Conservation (phyloP, 129 eudicot genomes). For the Helichrysum umbraculigerum region DNA sequence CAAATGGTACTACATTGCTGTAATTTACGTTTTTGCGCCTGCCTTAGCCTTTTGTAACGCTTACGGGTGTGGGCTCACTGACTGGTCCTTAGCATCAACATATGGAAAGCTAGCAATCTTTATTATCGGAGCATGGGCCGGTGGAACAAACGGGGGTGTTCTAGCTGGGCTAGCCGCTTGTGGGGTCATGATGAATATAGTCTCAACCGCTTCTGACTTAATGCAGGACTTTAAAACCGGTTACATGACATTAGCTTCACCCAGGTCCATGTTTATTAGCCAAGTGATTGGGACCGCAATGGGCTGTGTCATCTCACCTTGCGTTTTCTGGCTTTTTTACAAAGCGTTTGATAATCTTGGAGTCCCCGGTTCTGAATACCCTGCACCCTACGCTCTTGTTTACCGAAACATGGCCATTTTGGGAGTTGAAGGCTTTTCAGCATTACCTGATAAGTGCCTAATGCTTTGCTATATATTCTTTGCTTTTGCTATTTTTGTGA, state of each 20-base stretch:
- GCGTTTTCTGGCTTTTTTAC: conserved; percentile 91
- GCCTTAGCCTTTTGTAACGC: conserved; percentile 85
- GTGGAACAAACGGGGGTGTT: conserved; percentile 75
- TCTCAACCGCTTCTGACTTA: conserved; percentile 86
- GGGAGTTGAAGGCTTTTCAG: conserved; percentile 83
- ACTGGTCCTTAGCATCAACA: conserved; percentile 93
- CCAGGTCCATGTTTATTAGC: conserved; percentile 93
- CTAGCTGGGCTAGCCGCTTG: conserved; percentile 92
- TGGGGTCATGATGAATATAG: conserved; percentile 99
- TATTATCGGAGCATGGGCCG: conserved; percentile 92
- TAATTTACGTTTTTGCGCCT: conserved; percentile 69
- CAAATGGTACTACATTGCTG: conserved; percentile 73
- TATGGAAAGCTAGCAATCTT: conserved; percentile 94
- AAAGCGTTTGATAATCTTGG: conserved; percentile 76
- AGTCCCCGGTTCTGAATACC: conserved; percentile 56
- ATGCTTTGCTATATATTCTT: conserved; percentile 69
- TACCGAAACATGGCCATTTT: conserved; percentile 82
- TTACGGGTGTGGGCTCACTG: conserved; percentile 87
- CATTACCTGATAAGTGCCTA: conserved; percentile 80
- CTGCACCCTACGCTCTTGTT: conserved; percentile 73
- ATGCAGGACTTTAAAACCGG: conserved; percentile 95
- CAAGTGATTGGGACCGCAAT: conserved; percentile 90
- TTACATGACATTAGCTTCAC: conserved; percentile 93
- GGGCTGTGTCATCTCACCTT: conserved; percentile 87
- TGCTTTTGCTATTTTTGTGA: conserved; percentile 54